Conservation (phyloP, 2,329 filamentous ascomycete species). For the Pleomassaria siparia region DNA sequence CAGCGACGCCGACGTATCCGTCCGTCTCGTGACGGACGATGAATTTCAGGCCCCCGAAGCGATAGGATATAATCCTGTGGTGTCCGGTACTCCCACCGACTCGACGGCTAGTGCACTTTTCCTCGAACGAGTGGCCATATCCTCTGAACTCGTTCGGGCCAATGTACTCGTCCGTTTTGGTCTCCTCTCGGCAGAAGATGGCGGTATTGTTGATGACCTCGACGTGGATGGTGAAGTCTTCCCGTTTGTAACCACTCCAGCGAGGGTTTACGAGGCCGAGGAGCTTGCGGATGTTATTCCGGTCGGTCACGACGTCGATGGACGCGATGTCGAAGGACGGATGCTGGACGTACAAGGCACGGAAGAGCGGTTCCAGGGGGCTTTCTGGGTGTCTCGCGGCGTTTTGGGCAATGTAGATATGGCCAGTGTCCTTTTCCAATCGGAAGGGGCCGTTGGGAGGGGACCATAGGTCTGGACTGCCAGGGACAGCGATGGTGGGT, state of each 20-base stretch:
- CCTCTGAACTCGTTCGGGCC: constrained; percentile 42
- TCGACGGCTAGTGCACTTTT: constrained; percentile 42
- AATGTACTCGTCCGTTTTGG: constrained; percentile 10
- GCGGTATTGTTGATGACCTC: constrained; percentile 44
- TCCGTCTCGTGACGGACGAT: constrained; percentile 43
- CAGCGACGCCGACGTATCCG: constrained; percentile 38
- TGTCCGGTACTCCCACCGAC: constrained; percentile 47
- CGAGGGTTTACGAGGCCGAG: constrained; percentile 43
- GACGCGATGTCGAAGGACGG: constrained; percentile 44
- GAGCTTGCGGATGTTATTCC: constrained; percentile 54
- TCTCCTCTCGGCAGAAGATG: constrained; percentile 27
- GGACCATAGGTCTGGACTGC: constrained; percentile 42
- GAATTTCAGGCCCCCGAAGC: constrained; percentile 43
- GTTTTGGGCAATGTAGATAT: constrained; percentile 50
- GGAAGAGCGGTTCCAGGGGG: constrained; percentile 53
- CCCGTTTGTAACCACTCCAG: constrained; percentile 19
- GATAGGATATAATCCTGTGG: constrained; percentile 50
- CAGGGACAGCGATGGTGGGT: constrained; percentile 26
- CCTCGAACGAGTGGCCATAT: constrained; percentile 51
- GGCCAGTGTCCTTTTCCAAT: constrained; percentile 42
- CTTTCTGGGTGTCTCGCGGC: constrained; percentile 47
- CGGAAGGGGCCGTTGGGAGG: constrained; percentile 22
- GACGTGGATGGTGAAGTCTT: constrained; percentile 47
- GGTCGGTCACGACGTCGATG: constrained; percentile 49
- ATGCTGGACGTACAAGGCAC: constrained; percentile 43